These are phyloP conservation scores for Penicillium samsonianum DNA, from an alignment of 495 filamentous ascomycete genomes.

Conservation along the genomic window DNA sequence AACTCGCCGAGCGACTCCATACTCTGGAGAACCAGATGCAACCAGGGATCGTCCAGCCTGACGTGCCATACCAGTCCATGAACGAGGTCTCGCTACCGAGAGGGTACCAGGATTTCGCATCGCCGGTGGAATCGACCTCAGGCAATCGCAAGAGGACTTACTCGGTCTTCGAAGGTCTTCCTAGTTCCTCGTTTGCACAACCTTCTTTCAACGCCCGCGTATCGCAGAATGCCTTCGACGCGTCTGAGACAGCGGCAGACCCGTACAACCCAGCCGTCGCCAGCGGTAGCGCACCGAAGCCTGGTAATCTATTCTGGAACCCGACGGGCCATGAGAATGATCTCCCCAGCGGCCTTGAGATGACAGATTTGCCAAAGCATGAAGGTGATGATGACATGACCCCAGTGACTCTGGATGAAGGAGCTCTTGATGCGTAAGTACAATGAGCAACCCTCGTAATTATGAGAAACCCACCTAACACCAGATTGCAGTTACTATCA, in stretches of 20 bases:
- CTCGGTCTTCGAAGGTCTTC: constrained; percentile 56
- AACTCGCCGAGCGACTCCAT: constrained; percentile 85
- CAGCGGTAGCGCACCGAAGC: constrained; percentile 34
- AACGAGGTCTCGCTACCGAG: constrained; percentile 48
- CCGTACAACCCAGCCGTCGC: constrained; percentile 38
- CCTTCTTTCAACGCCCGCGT: constrained; percentile 45
- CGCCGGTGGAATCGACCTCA: constrained; percentile 43
- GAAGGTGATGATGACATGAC: constrained; percentile 44
- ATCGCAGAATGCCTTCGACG: constrained; percentile 44
- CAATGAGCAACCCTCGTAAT: not conserved
- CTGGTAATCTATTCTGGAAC: constrained; percentile 43
- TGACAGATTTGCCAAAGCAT: constrained; percentile 39
- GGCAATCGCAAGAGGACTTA: constrained; percentile 57
- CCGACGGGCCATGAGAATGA: constrained; percentile 40
- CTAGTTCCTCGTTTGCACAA: constrained; percentile 48
- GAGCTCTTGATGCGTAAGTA: constrained; percentile 46
- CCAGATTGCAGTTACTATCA: constrained; percentile 60
- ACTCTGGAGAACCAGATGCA: constrained; percentile 73
- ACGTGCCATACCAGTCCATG: constrained; percentile 49
- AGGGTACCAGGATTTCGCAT: constrained; percentile 51
- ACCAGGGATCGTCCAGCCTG: constrained; percentile 47
- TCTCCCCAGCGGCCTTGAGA: constrained; percentile 38
- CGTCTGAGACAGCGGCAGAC: constrained; percentile 46
- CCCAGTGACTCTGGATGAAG: constrained; percentile 46
- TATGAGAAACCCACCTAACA: constrained; percentile 20